These are phyloP conservation scores for Eremothecium cymbalariae DNA, from an alignment of 1,139 yeast species.

Conservation along the genomic window DNA sequence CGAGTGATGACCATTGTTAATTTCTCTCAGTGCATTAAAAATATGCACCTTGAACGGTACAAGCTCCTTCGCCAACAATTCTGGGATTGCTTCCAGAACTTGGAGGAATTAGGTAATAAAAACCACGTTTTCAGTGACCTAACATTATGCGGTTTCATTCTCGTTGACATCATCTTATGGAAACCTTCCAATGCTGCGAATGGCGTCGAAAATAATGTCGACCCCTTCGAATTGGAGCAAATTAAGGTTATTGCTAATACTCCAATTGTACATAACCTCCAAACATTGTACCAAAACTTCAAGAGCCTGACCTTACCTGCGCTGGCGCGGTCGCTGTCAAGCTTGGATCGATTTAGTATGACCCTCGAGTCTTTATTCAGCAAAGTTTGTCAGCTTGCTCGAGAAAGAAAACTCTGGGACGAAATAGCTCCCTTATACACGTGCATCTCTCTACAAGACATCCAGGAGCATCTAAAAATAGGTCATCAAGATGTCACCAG, in stretches of 20 bases:
- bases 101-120: conserved; percentile 25
- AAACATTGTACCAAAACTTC: conserved; percentile 15
- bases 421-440: conserved; percentile 25
- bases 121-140: conserved; percentile 14
- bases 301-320: conserved; percentile 12
- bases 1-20: conserved; percentile 17
- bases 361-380: conserved; percentile 14
- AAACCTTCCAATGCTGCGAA: conserved; percentile 3
- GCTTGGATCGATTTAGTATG: conserved; percentile 9
- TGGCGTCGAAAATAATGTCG: conserved; percentile 13
- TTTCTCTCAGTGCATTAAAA: conserved; percentile 14
- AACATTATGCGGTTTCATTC: conserved; percentile 22
- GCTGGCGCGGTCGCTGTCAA: conserved; percentile 13
- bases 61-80: conserved; percentile 9
- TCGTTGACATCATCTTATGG: conserved; percentile 19
- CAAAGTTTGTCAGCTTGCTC: conserved; percentile 17
- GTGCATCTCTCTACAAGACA: conserved; percentile 24
- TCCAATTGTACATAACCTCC: conserved; percentile 14
- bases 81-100: conserved; percentile 18
- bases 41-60: conserved; percentile 8
- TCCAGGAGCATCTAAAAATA: conserved; percentile 17
- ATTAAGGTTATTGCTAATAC: conserved; percentile 16
- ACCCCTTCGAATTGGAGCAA: conserved; percentile 29
- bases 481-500: conserved; percentile 13
- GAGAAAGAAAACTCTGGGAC: conserved; percentile 22